A percentile compares a stretch with the other conserved stretches of the same genome.
Conservation (phyloP, 2,329 filamentous ascomycete species). For the Pestalotiopsis fici region DNA sequence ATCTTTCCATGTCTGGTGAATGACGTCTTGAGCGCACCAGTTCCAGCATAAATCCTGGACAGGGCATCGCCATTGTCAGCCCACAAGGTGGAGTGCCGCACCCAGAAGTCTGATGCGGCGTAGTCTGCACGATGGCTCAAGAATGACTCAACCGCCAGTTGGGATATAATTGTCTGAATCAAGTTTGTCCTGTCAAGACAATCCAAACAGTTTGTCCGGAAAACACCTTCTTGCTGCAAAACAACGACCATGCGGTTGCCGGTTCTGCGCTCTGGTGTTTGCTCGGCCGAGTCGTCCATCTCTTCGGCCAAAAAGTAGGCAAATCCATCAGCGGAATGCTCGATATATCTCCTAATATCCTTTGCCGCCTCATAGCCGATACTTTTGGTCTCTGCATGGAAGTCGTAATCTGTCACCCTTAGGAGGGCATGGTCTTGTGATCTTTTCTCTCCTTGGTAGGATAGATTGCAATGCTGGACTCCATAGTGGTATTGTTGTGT, state of each 20-base stretch:
- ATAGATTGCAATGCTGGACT: conserved; percentile 73
- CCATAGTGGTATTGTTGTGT: conserved; percentile 79
- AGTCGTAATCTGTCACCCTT: conserved; percentile 87
- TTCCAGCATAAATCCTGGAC: conserved; percentile 95
- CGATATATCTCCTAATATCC: conserved; percentile 77
- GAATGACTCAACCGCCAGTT: conserved; percentile 88
- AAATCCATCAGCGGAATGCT: conserved; percentile 80
- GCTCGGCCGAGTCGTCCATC: conserved; percentile 52
- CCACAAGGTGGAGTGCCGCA: conserved; percentile 90
- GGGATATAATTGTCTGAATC: conserved; percentile 92
- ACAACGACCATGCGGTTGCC: conserved; percentile 62
- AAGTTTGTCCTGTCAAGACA: conserved; percentile 95
- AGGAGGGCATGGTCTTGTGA: conserved; percentile 73
- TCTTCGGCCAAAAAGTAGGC: conserved; percentile 89
- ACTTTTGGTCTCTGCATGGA: conserved; percentile 90
- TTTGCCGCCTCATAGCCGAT: conserved; percentile 90
- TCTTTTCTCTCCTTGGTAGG: conserved; percentile 55
- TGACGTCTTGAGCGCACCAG: conserved; percentile 91
- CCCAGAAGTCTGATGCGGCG: conserved; percentile 82
- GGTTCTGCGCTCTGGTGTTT: conserved; percentile 32
- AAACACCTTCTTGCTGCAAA: conserved; percentile 91
- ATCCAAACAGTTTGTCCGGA: conserved; percentile 94
- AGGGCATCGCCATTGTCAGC: conserved; percentile 95
- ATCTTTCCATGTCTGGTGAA: conserved; percentile 95
- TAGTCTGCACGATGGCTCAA: conserved; percentile 70